Base-by-base conservation (phyloP, 352 stramenopile genomes). In the Phytopythium helicoides region DNA sequence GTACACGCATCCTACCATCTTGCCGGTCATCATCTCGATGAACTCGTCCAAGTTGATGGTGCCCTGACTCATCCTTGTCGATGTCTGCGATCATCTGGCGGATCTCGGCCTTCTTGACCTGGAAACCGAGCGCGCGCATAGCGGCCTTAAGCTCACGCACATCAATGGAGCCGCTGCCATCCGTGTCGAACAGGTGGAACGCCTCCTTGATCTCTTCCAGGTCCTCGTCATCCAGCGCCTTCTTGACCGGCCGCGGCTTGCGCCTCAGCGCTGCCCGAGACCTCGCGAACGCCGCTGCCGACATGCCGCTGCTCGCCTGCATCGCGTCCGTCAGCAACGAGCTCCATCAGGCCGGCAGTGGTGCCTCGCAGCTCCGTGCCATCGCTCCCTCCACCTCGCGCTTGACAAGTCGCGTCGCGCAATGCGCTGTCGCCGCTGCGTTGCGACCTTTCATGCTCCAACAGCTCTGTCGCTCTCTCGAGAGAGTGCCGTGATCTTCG, bases 21-120 rank as follows among this genome's bases (percentile, higher is more conserved):
- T 97, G 35, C 89, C 88, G 1, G 89, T 97, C 70, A 97, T 96
- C 81, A 98, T 96, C 62, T 98, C 91, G 28, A 97, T 85, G 64
- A 98, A 98, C 58, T 98, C 91, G 62, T 97, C 86, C 68, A 96
- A 85, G 54, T 97, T 75, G 64, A 95, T 82, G 28, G 84, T 77
- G 3, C 77, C 78, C 8, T n/a, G 80, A 94, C 58, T 96, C 87
- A 64, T 98, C 92, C 56, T 98, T 97, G 71, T 97, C 89, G n/a
- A 97, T 90, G 60, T 97, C 87, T 6, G 84, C 75, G 58, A 98
- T 92, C 81, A 98, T 92, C 61, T 94, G 69, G 18, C 86, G 76
- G 52, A 98, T 96, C 68, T 98, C 91, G 6, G 81, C 80, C 68
- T 96, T 97, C 70, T 96, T 96, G 12, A 95, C 81, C 53, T 97